Evolutionary conservation across 352 stramenopile genomes (phyloP).

Genomic region (Globisporangium carolinianum): DNA sequence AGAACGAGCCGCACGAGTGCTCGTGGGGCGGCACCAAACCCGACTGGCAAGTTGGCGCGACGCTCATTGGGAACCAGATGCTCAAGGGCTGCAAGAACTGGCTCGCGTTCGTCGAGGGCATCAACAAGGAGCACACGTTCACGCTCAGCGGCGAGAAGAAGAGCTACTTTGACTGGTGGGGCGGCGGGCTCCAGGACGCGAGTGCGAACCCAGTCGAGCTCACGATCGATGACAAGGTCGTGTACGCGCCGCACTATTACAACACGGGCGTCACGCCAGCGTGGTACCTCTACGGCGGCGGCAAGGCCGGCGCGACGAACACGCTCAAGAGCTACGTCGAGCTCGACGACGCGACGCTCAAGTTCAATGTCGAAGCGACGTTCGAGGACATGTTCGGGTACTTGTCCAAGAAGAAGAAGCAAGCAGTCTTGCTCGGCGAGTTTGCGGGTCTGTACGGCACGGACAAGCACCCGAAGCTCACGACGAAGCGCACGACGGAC

Average conservation of each 20-base stretch:
- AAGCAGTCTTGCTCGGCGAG: slow-evolving; percentile 57
- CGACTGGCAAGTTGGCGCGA: slow-evolving; percentile 51
- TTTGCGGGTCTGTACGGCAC: slow-evolving; percentile 63
- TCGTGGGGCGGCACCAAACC: slow-evolving; percentile 32
- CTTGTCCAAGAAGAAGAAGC: slow-evolving; percentile 31
- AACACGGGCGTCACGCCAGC: slow-evolving; percentile 59
- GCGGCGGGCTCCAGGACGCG: slow-evolving; percentile 44
- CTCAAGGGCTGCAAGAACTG: slow-evolving; percentile 55
- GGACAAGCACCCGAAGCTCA: slow-evolving; percentile 39
- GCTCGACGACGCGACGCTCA: slow-evolving; percentile 44
- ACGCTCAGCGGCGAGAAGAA: slow-evolving; percentile 23
- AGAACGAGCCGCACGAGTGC: slow-evolving; percentile 63
- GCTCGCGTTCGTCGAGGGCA: slow-evolving; percentile 64
- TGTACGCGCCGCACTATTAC: slow-evolving; percentile 76
- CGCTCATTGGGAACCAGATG: slow-evolving; percentile 57
- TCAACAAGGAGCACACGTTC: slow-evolving; percentile 41
- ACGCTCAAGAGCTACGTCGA: slow-evolving; percentile 33
- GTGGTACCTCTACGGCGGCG: slow-evolving; percentile 53
- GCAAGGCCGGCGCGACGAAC: slow-evolving; percentile 21
- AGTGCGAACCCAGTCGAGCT: slow-evolving; percentile 31
- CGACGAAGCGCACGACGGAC: slow-evolving; percentile 58
- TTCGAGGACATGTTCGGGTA: slow-evolving; percentile 74
- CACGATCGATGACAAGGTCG: slow-evolving; percentile 42
- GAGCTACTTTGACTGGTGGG: slow-evolving; percentile 69
- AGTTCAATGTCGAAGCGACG: slow-evolving; percentile 48